A percentile compares a stretch with the other conserved stretches of the same genome.
Evolutionary conservation across 768 basidiomycete species (phyloP).

Genomic region (Boletus coccyginus): DNA sequence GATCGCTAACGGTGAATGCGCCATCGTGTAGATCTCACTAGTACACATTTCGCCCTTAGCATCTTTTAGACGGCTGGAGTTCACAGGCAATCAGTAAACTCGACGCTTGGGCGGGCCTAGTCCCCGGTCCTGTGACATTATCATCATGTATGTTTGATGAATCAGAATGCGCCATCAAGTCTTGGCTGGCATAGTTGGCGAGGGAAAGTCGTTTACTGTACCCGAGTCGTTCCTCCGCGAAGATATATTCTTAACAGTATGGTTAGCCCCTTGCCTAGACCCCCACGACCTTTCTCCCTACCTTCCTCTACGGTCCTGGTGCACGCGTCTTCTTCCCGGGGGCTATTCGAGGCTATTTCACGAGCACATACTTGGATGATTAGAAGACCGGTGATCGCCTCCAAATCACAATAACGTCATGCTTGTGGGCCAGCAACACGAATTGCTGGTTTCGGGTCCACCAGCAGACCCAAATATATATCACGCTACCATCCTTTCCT

Average conservation of each 20-base stretch:
- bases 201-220: background rate
- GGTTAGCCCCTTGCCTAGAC: background rate
- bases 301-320: background rate
- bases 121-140: too few relatives aligned
- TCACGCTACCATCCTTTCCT: constrained; percentile 2
- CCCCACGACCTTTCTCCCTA: background rate
- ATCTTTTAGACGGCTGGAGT: too few relatives aligned
- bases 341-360: background rate
- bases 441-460: constrained; percentile 3
- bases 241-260: background rate
- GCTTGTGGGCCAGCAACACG: background rate
- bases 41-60: too few relatives aligned
- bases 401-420: background rate
- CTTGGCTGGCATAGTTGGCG: background rate
- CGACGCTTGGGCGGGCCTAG: too few relatives aligned
- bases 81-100: too few relatives aligned
- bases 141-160: too few relatives aligned
- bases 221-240: background rate
- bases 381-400: background rate
- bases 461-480: background rate
- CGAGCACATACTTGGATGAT: background rate
- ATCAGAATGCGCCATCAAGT: too few relatives aligned
- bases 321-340: background rate
- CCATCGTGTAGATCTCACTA: too few relatives aligned
- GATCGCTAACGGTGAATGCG: too few relatives aligned